Conservation (phyloP, 2,329 filamentous ascomycete species). For the Aspergillus felis region DNA sequence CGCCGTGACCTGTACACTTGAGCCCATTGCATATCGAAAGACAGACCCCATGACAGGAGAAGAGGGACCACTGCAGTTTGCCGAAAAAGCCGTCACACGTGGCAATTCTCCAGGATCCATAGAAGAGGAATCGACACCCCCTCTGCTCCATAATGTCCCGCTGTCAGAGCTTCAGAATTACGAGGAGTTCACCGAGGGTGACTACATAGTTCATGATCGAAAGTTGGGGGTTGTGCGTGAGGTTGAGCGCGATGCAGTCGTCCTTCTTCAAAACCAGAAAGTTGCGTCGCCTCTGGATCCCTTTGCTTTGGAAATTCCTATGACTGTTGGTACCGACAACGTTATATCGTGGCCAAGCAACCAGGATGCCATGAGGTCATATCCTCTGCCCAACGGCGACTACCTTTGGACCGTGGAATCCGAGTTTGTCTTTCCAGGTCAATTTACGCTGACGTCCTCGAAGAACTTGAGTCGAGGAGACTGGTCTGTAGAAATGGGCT, state of each 20-base stretch:
- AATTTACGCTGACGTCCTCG: constrained; percentile 50
- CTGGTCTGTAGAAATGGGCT: constrained; percentile 51
- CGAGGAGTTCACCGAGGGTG: constrained; percentile 47
- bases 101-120: neutral
- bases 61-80: constrained; percentile 17
- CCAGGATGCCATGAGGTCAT: neutral
- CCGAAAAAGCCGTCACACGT: constrained; percentile 9
- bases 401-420: constrained; percentile 8
- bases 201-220: constrained; percentile 51
- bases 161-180: constrained; percentile 44
- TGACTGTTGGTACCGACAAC: constrained; percentile 22
- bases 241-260: constrained; percentile 47
- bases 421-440: constrained; percentile 24
- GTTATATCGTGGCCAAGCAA: constrained; percentile 17
- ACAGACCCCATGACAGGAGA: constrained; percentile 21
- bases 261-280: constrained; percentile 51
- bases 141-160: constrained; percentile 39
- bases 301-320: constrained; percentile 38
- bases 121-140: constrained; percentile 3
- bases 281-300: constrained; percentile 52
- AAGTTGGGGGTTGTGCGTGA: constrained; percentile 55
- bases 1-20: constrained; percentile 44
- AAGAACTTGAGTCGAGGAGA: constrained; percentile 49
- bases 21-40: constrained; percentile 23
- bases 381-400: constrained; percentile 4